Evolutionary conservation across 78 protist genomes (phyloP), one percentile per base, ranked within the genome.

Genomic region (Speleostelium caveatum): DNA sequence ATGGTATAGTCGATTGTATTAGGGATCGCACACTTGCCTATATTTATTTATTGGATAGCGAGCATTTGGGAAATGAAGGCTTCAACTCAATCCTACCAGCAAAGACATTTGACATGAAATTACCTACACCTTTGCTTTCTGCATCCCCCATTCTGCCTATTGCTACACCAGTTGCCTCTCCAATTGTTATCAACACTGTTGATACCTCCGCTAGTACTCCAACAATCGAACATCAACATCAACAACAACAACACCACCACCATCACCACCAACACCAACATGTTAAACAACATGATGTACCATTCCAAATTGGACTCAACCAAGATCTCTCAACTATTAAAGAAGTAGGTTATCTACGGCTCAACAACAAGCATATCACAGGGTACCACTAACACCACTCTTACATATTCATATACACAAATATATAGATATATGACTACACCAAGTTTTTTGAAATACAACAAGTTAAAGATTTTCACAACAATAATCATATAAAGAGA

Each of bases 21-120:
- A 68, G 38, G 22, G 89, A 80, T 53, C 71, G 78, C 7, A 58
- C 77, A 55, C 51, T 80, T 67, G 67, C 89, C n/a, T 80, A 80
- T 68, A 80, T 80, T 14, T 80, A 80, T 80, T 35, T 80, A 39
- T 22, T 80, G 0, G 89, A 80, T 28, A 77, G 68, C 14, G n/a
- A n/a, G n/a, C n/a, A n/a, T n/a, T n/a, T n/a, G n/a, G n/a, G n/a
- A n/a, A n/a, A n/a, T n/a, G n/a, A n/a, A n/a, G n/a, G n/a, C n/a
- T n/a, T n/a, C n/a, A n/a, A n/a, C n/a, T n/a, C n/a, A n/a, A n/a
- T n/a, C n/a, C n/a, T n/a, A n/a, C n/a, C n/a, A n/a, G n/a, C n/a
- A n/a, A n/a, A n/a, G n/a, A n/a, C n/a, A n/a, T n/a, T n/a, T n/a
- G n/a, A n/a, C n/a, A n/a, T n/a, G n/a, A n/a, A n/a, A n/a, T n/a